A percentile compares a stretch with the other conserved stretches of the same genome.
Conservation (phyloP, 2,329 filamentous ascomycete species). For the Colletotrichum sp. region DNA sequence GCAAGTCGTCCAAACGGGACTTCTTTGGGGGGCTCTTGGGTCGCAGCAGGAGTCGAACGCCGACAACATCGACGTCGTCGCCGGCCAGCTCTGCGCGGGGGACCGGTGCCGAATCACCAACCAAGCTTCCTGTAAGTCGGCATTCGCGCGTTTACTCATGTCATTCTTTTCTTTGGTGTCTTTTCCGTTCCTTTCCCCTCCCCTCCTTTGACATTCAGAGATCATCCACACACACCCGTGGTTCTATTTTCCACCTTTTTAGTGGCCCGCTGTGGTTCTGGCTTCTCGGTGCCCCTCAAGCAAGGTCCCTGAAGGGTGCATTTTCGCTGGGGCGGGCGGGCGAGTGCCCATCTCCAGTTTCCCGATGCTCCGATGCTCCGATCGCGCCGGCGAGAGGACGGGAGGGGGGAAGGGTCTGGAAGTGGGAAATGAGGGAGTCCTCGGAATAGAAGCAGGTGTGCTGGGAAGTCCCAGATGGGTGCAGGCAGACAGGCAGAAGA, state of each 20-base stretch:
- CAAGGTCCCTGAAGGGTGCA: not conserved
- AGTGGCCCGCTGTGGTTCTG: not conserved
- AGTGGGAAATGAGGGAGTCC: conserved; percentile 1
- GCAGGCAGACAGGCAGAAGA: not conserved
- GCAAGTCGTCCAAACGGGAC: conserved; percentile 33
- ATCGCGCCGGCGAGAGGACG: not conserved
- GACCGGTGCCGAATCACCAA: conserved; percentile 13
- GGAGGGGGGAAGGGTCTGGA: not conserved
- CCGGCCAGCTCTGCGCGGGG: conserved; percentile 1
- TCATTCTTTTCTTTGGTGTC: not conserved
- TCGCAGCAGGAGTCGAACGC: conserved; percentile 23
- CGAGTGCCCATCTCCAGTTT: not conserved
- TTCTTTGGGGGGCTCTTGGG: conserved; percentile 34
- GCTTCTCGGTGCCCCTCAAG: not conserved
- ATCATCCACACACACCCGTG: not conserved
- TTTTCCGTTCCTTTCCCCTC: not conserved
- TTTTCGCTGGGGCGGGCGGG: not conserved
- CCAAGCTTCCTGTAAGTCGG: conserved; percentile 15
- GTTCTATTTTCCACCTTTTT: conserved; percentile 1
- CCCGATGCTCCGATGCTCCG: not conserved
- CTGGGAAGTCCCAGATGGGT: not conserved
- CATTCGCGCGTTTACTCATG: not conserved
- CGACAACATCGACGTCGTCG: not conserved
- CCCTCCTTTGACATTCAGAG: not conserved
- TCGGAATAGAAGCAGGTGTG: conserved; percentile 5